phyloP scores from a whole-genome alignment of 768 basidiomycete species.

The Pleurotus ostreatus region DNA sequence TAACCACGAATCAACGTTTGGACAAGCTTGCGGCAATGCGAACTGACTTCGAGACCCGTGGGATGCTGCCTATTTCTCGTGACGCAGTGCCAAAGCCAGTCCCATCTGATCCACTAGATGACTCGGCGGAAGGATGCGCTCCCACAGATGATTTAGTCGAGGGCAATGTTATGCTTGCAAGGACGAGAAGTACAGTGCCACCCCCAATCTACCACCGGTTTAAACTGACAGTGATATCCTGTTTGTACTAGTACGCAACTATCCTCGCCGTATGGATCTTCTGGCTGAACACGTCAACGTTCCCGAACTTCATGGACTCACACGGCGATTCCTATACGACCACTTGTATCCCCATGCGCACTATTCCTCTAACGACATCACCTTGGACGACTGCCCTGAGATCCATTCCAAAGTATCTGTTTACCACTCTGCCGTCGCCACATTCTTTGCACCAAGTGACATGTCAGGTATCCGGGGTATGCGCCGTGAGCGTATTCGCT shows the following conservation, averaged over 20 bases:
- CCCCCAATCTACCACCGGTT: not conserved
- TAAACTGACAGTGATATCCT: too few species aligned
- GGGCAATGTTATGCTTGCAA: conserved; percentile 1
- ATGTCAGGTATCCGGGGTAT: conserved; percentile 22
- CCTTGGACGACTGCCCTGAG: not conserved
- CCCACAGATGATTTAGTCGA: not conserved
- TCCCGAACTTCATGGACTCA: conserved; percentile 18
- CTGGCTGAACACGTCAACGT: conserved; percentile 14
- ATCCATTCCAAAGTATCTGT: not conserved
- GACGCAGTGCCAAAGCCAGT: too few species aligned
- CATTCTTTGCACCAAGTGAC: conserved; percentile 25
- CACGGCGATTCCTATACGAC: conserved; percentile 21
- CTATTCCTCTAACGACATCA: not conserved
- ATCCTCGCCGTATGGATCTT: conserved; percentile 4
- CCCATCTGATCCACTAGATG: too few species aligned
- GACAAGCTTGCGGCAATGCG: too few species aligned
- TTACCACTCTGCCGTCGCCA: conserved; percentile 14
- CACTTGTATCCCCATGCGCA: conserved; percentile 15
- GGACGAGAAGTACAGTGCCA: not conserved
- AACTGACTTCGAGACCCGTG: too few species aligned
- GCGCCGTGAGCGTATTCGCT: conserved; percentile 21
- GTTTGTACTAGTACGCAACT: conserved; percentile 10
- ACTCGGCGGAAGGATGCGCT: not conserved
- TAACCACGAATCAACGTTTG: too few species aligned
- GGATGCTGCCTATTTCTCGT: too few species aligned